These are phyloP conservation scores for Tricholoma flavovirens DNA, from an alignment of 768 basidiomycete genomes.

Conservation along the genomic window DNA sequence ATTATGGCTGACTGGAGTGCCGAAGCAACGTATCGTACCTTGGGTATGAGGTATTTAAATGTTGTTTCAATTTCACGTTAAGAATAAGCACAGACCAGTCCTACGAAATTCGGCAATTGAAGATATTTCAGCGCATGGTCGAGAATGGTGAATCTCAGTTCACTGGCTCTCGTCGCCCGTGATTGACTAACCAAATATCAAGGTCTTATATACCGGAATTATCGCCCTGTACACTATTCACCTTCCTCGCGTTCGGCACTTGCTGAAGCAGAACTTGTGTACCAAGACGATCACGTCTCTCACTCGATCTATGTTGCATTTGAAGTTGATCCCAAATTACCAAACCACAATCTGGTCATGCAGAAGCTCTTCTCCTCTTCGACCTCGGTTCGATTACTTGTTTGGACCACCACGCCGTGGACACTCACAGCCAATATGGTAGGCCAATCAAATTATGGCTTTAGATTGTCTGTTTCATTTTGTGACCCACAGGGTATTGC, in stretches of 20 bases:
- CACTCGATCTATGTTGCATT: slow-evolving; percentile 85
- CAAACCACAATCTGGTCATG: slow-evolving; percentile 19
- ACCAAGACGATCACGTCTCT: slow-evolving; percentile 84
- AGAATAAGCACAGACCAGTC: slow-evolving; percentile 52
- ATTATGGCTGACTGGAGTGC: slow-evolving; percentile 90
- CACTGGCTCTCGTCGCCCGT: neutral
- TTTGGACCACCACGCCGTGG: slow-evolving; percentile 99
- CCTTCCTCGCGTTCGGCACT: slow-evolving; percentile 92
- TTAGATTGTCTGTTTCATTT: neutral
- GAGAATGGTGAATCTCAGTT: slow-evolving; percentile 49
- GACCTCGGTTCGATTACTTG: slow-evolving; percentile 49
- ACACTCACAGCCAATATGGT: slow-evolving; percentile 96
- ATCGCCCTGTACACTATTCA: slow-evolving; percentile 91
- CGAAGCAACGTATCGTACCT: slow-evolving; percentile 72
- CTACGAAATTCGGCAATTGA: slow-evolving; percentile 86
- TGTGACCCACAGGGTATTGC: slow-evolving; percentile 74
- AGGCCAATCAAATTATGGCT: slow-evolving; percentile 11
- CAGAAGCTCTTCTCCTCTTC: slow-evolving; percentile 25
- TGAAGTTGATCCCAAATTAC: slow-evolving; percentile 38
- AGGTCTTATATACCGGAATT: slow-evolving; percentile 82
- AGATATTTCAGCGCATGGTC: slow-evolving; percentile 85
- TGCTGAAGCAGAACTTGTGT: slow-evolving; percentile 90
- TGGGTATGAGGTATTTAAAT: slow-evolving; percentile 46
- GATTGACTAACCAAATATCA: neutral
- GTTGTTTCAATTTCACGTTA: neutral